Base-by-base conservation (phyloP, 208 protist species). In the Porcisia hertigi region DNA sequence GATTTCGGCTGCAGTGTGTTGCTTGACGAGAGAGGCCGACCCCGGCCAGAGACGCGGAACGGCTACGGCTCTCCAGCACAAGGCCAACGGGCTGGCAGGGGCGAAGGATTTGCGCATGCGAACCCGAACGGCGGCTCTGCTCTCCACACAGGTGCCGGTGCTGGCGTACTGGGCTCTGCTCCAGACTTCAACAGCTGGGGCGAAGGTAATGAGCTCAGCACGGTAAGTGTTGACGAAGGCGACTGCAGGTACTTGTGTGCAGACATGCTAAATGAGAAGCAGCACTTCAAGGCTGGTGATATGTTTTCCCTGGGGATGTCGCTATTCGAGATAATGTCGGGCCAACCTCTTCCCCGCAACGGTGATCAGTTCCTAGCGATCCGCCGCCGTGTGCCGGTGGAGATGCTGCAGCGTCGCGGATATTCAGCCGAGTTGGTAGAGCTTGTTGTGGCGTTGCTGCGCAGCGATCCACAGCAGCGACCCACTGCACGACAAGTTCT, bases 231-330 rank as follows among this genome's bases (percentile, higher is more conserved):
- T 12, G 95, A 98, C 59, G 95, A 98, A 73, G 95, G 95, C 23
- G 95, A 98, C 82, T 94, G 90, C 76, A 89, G 93, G 55, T 98
- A 98, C 81, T 77, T 98, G 4, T 94, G 93, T 77, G 70, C 84
- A 0, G 95, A 98, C 73, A 97, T 98, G 95, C 83, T 98, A 36
- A 98, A 98, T 82, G 83, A 92, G 55, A 97, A 97, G 81, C 73
- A 43, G 14, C 72, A 95, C 78, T 88, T 91, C 66, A 92, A 85
- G 69, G 92, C 88, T 3, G 95, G 92, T 8, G 95, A 98, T 72
- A 92, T 98, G 77, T 98, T 97, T 82, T 89, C 89, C 1, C 85
- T 98, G n/a, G 95, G 95, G 43, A 95, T 98, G 83, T 96, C 92
- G 45, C 77, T 97, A 30, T 95, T 92, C 77, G 95, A 98, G 83